These are phyloP conservation scores for Hyaloscypha finlandica DNA, from an alignment of 495 filamentous ascomycete genomes.

Conservation along the genomic window DNA sequence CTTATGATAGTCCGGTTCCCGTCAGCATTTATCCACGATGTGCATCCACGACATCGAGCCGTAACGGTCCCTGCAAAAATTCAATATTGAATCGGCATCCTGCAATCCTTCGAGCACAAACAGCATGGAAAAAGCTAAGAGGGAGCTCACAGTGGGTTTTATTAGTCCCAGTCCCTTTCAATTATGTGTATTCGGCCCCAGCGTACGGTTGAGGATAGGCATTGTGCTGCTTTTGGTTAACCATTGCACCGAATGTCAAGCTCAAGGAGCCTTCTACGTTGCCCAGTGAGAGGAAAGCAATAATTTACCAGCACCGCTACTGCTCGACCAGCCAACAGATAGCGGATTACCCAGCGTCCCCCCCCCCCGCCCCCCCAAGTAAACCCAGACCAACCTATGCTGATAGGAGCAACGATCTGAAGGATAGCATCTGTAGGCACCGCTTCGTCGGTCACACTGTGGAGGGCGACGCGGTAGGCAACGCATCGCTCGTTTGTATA, in stretches of 20 bases:
- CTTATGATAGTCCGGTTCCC: not conserved
- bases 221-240: too few relatives aligned
- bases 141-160: not conserved
- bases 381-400: conserved; percentile 33
- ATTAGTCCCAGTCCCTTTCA: conserved; percentile 1
- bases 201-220: not conserved
- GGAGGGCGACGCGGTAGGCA: not conserved
- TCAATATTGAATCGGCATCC: too few relatives aligned
- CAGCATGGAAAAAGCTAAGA: too few relatives aligned
- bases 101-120: too few relatives aligned
- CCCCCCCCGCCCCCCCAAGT: conserved; percentile 34
- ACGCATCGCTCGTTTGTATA: not conserved
- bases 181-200: not conserved
- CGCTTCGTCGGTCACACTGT: not conserved
- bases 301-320: conserved; percentile 24
- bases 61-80: not conserved
- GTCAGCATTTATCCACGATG: not conserved
- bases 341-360: conserved; percentile 42
- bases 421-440: conserved; percentile 15
- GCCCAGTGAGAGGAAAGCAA: not conserved
- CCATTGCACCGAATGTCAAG: too few relatives aligned
- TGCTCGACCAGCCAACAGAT: conserved; percentile 40
- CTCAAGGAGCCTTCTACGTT: not conserved
- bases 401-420: conserved; percentile 35
- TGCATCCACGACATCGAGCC: not conserved